phyloP scores from a whole-genome alignment of 129 eudicot genomes.

The Saposhnikovia divaricata region DNA sequence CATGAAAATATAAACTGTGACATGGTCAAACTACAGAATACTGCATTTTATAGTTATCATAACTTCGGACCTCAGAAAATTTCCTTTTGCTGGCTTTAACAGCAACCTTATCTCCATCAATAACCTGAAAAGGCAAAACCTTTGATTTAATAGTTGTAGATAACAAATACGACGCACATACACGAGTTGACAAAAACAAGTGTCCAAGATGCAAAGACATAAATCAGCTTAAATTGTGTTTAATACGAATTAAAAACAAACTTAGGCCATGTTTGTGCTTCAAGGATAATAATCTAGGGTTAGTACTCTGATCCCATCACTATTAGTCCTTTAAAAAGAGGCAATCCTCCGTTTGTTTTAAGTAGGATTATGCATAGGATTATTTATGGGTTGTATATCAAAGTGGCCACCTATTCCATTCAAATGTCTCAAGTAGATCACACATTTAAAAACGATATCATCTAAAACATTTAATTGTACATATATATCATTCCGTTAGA shows the following conservation, averaged over 20 bases:
- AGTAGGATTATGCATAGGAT: too few relatives aligned
- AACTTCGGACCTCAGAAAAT: neutral
- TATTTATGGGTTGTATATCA: too few relatives aligned
- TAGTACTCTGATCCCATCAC: too few relatives aligned
- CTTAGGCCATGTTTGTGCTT: too few relatives aligned
- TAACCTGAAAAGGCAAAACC: neutral
- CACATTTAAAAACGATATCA: too few relatives aligned
- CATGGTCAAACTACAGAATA: neutral
- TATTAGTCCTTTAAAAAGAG: too few relatives aligned
- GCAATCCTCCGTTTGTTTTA: too few relatives aligned
- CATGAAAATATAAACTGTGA: neutral
- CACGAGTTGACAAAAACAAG: neutral
- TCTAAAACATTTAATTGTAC: too few relatives aligned
- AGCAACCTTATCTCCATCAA: neutral
- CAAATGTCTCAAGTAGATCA: too few relatives aligned
- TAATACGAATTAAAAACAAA: neutral
- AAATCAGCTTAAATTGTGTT: neutral
- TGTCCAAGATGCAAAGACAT: neutral
- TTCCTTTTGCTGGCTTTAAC: slow-evolving; percentile 4
- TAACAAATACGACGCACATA: neutral
- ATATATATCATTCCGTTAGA: too few relatives aligned
- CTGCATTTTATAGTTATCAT: neutral
- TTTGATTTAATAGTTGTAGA: neutral
- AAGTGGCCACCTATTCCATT: too few relatives aligned
- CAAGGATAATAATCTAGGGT: too few relatives aligned